Base-by-base conservation (phyloP, 805 yeast genomes). In the Saturnispora besseyi region DNA sequence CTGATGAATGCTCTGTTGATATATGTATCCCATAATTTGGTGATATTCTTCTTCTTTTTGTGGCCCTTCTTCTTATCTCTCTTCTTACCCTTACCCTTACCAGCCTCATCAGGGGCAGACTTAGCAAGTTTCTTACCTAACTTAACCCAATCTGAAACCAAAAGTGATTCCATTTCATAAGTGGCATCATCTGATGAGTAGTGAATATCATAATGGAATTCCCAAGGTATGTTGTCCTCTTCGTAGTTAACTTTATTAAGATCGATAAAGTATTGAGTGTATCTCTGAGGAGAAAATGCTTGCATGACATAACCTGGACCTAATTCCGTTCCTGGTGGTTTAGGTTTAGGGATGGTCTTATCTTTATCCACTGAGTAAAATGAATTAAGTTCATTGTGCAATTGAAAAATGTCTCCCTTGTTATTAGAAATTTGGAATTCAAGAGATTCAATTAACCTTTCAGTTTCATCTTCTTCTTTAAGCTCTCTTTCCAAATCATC, bases 241-340 rank as follows among this genome's bases (percentile, higher is more conserved):
- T 50, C 53, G 26, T 50, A 51, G 33, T 54, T 54, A 6, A 46
- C 9, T 18, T 53, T 48, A 51, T 64, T 58, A 53, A 87, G 70
- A 62, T 87, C 87, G n/a, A 81, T 74, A 62, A 70, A 87, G 62
- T 82, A 87, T 61, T 86, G 95, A 1, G 79, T 79, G 64, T 82
- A 88, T 52, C 79, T 69, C 37, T 76, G 74, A 0, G 96, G 96
- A 0, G 91, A 73, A 56, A 85, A 85, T 31, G 79, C 61, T 67
- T 87, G 95, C 2, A 81, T 77, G 2, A 67, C 65, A 61, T 82
- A 86, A 0, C 83, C 96, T 2, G 96, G 96, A 0, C 96, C 96
- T 36, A 82, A 62, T 1, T 77, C 72, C 21, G 69, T 51, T 12
- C 65, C 62, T 2, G 55, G 57, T 4, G 93, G 91, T 77, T 73